phyloP scores from a whole-genome alignment of 495 filamentous ascomycete genomes.

The Penicillium desertorum region DNA sequence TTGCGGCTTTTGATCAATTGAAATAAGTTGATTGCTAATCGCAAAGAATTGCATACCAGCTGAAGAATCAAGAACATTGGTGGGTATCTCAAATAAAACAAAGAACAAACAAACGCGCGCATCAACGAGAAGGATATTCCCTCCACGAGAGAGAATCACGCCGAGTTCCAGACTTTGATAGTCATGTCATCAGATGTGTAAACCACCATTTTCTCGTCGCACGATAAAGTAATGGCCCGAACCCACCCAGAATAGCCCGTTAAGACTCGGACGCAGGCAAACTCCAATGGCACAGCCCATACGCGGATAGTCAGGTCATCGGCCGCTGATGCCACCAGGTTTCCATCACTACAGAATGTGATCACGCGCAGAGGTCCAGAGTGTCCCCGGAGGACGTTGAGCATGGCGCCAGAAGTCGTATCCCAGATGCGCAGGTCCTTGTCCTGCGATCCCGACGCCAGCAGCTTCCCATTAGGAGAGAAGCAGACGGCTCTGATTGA shows the following conservation, averaged over 20 bases:
- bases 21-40: background rate
- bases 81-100: constrained; percentile 15
- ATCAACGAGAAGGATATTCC: background rate
- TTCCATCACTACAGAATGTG: constrained; percentile 4
- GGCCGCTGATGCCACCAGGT: constrained; percentile 4
- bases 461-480: constrained; percentile 19
- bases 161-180: constrained; percentile 12
- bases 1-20: background rate
- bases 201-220: constrained; percentile 4
- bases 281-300: background rate
- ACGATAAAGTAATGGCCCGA: constrained; percentile 2
- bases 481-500: constrained; percentile 10
- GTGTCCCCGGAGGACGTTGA: constrained; percentile 1
- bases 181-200: constrained; percentile 15
- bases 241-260: constrained; percentile 13
- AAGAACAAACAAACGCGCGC: background rate
- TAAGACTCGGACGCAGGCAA: constrained; percentile 2
- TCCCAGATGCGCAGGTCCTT: constrained; percentile 22
- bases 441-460: constrained; percentile 20
- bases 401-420: constrained; percentile 12
- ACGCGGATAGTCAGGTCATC: constrained; percentile 12
- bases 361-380: constrained; percentile 10
- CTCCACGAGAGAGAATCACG: background rate
- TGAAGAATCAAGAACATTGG: constrained; percentile 5
- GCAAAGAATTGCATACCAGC: background rate